Evolutionary conservation across 495 filamentous ascomycete genomes (phyloP), one percentile per base, ranked within the genome.

Genomic region (Thermothielavioides terrestris): DNA sequence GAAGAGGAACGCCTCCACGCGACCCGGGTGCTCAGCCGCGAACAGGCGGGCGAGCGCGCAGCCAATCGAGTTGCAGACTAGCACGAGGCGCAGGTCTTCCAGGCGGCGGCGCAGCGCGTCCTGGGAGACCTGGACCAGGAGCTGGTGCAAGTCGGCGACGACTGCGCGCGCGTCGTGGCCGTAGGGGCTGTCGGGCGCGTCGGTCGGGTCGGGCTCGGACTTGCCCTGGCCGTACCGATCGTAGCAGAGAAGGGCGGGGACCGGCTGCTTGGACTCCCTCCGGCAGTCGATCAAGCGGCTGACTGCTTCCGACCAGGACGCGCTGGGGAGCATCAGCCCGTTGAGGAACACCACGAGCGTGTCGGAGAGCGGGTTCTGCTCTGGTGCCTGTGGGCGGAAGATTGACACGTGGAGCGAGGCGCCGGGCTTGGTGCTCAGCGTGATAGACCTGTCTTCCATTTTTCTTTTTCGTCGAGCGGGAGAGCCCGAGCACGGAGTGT

Each of bases 221-320:
- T 71, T 56, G 4, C 80, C 81, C 58, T 84, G 80, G 25, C 81
- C 80, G 55, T 71, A 83, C 32, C 82, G 78, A 64, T 85, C 82
- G 55, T 83, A 84, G 38, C 72, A 72, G 3, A 85, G 71, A 23
- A 82, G 66, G 3, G 58, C 41, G 3, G 63, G 58, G 7, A 72
- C 60, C 8, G 78, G 76, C 18, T 58, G 60, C 8, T 52, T 45
- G 14, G 54, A 28, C 8, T 39, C 22, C 5, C 35, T 50, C 27
- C 58, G 57, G 17, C 64, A 45, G 36, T 53, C 46, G 44, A 72
- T 56, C 12, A 82, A 57, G n/a, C 63, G 50, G 3, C 59, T 25
- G 38, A 83, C 73, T 10, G 71, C 54, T 1, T 67, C 64, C 5
- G 56, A 31, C 80, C 81, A 84, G 25, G 63, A 60, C 0, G 65